Base-by-base conservation (phyloP, 176 grass and related monocot species). In the Carex scoparia region DNA sequence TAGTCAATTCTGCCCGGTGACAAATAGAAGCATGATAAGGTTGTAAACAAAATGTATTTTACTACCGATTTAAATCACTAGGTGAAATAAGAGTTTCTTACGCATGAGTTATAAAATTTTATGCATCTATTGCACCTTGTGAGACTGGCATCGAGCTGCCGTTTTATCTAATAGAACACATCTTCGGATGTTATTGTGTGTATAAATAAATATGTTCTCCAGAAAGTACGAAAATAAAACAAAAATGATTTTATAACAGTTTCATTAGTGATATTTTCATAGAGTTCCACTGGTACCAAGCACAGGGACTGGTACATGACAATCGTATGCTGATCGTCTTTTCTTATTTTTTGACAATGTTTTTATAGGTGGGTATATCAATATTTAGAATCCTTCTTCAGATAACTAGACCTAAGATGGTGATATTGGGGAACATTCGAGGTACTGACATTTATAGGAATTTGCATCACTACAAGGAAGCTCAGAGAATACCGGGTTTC, bases 401-500 rank as follows among this genome's bases (percentile, higher is more conserved):
- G 81, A 93, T 92, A 55, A 98, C 93, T 40, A 94, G 95, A 61
- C 95, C 95, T 51, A 98, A 93, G 83, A 90, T 90, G 23, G 76
- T 88, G 60, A 49, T 88, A 32, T 90, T 94, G 68, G 95, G 95
- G 12, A 94, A 93, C 48, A 98, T 98, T 19, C 67, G 32, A 16
- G 95, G 95, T 11, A 98, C 92, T 0, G 91, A 89, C 42, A 98
- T 95, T 83, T 98, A 94, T 79, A 82, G 95, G n/a, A 89, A 93
- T 69, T 79, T 98, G 7, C 63, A 90, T 73, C 95, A 98, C 35
- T 98, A 98, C 81, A 95, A 87, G 63, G 93, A 98, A 19, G 95
- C 95, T 53, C 88, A 90, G 86, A 94, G 93, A 81, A 83, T 98
- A 76, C 89, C 93, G 33, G 93, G 95, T 0, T 95, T 98, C 79